Conservation (phyloP, 139 green algal genomes). For the Zygnema circumcarinatum region DNA sequence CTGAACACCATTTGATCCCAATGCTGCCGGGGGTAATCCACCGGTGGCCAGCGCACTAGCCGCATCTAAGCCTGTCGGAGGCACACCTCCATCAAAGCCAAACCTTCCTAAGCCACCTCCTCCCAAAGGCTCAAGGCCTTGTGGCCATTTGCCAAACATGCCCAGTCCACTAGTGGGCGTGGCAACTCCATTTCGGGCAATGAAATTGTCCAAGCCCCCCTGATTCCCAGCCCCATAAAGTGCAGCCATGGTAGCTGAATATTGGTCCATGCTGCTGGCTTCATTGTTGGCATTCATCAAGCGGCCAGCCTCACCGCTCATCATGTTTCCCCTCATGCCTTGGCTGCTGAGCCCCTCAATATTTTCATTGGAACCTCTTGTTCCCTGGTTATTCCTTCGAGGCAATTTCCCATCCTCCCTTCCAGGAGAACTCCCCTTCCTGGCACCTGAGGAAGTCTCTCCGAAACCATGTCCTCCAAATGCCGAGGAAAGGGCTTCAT, state of each 20-base stretch:
- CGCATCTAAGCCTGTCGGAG: neutral
- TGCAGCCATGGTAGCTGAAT: slow-evolving; percentile 17
- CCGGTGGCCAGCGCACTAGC: neutral
- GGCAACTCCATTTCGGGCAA: neutral
- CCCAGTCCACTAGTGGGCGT: neutral
- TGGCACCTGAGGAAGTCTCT: neutral
- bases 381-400: neutral
- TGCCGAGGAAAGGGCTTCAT: neutral
- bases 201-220: slow-evolving; percentile 11
- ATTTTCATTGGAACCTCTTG: neutral
- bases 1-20: slow-evolving; percentile 23
- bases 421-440: neutral
- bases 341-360: neutral
- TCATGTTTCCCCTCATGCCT: neutral
- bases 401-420: neutral
- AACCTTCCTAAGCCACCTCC: neutral
- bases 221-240: slow-evolving; percentile 18
- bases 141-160: neutral
- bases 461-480: neutral
- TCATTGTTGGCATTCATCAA: neutral
- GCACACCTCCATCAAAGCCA: neutral
- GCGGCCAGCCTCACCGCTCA: neutral
- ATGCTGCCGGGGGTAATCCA: slow-evolving; percentile 13
- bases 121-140: neutral
- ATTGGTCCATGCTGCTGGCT: slow-evolving; percentile 26